Percentiles rank a stretch among this genome's conserved stretches.
These are phyloP conservation scores for Penicillium janthinellum DNA, from an alignment of 2,329 filamentous ascomycete species.

Conservation along the genomic window DNA sequence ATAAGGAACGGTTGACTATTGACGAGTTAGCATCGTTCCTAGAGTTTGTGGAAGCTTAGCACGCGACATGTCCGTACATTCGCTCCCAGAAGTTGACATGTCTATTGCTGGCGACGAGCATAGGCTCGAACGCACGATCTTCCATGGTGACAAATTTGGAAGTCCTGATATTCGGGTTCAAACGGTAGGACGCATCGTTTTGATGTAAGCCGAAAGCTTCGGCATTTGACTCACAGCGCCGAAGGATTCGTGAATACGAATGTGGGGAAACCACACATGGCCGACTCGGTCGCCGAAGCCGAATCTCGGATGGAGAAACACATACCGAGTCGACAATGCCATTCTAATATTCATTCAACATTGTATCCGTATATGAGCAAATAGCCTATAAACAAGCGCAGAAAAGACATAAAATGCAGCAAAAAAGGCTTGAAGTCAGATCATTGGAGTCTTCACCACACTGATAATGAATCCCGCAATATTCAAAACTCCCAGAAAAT, in stretches of 20 bases:
- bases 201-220: not conserved
- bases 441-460: no score
- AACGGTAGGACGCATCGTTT: not conserved
- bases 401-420: no score
- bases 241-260: not conserved
- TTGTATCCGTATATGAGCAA: not conserved
- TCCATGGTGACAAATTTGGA: not conserved
- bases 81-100: constrained; percentile 4
- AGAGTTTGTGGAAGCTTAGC: not conserved
- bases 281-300: not conserved
- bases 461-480: no score
- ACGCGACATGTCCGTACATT: not conserved
- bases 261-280: not conserved
- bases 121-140: constrained; percentile 7
- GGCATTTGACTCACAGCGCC: constrained; percentile 8
- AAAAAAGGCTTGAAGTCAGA: no score
- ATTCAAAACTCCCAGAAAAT: no score
- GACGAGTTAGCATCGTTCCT: not conserved
- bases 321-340: not conserved
- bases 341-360: not conserved
- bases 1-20: constrained; percentile 15
- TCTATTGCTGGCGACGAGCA: constrained; percentile 1
- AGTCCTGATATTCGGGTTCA: not conserved
- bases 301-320: not conserved
- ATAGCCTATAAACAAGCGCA: no score